These are phyloP conservation scores for Phyllachora maydis DNA, from an alignment of 2,329 filamentous ascomycete species.

Conservation along the genomic window DNA sequence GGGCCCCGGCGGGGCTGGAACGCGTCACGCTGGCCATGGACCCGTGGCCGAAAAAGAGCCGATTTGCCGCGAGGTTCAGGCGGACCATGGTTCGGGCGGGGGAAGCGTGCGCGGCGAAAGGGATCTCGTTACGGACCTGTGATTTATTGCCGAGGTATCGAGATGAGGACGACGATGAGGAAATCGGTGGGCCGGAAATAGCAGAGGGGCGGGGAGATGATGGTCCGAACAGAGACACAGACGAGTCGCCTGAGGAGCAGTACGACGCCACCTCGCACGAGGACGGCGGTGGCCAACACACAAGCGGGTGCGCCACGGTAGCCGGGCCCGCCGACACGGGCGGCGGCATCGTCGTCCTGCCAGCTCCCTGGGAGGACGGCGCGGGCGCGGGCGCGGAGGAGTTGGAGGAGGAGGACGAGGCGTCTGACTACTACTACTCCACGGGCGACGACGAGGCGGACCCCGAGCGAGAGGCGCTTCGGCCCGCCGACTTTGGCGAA, in stretches of 20 bases:
- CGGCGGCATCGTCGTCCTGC: neutral
- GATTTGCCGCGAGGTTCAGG: constrained; percentile 7
- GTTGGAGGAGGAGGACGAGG: constrained; percentile 9
- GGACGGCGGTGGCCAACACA: neutral
- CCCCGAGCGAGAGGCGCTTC: constrained; percentile 7
- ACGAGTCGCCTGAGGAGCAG: constrained; percentile 1
- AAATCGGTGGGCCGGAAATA: constrained; percentile 3
- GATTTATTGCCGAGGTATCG: constrained; percentile 8
- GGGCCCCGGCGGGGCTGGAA: too few relatives aligned
- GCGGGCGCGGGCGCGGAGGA: constrained; percentile 3
- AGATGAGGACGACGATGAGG: constrained; percentile 7
- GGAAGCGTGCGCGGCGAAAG: constrained; percentile 5
- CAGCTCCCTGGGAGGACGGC: neutral
- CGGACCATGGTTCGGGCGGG: constrained; percentile 6
- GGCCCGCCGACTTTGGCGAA: constrained; percentile 7
- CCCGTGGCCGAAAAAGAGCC: constrained; percentile 8
- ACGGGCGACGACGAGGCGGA: constrained; percentile 9
- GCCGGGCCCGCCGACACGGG: too few relatives aligned
- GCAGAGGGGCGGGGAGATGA: constrained; percentile 3
- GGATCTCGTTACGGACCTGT: constrained; percentile 7
- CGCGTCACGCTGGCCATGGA: constrained; percentile 8
- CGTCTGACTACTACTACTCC: constrained; percentile 9
- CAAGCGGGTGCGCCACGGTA: too few relatives aligned
- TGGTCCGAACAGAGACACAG: too few relatives aligned
- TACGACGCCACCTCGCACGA: constrained; percentile 2